These are phyloP conservation scores for Komagataea norvegica DNA, from an alignment of 1,139 yeast species.

Conservation along the genomic window DNA sequence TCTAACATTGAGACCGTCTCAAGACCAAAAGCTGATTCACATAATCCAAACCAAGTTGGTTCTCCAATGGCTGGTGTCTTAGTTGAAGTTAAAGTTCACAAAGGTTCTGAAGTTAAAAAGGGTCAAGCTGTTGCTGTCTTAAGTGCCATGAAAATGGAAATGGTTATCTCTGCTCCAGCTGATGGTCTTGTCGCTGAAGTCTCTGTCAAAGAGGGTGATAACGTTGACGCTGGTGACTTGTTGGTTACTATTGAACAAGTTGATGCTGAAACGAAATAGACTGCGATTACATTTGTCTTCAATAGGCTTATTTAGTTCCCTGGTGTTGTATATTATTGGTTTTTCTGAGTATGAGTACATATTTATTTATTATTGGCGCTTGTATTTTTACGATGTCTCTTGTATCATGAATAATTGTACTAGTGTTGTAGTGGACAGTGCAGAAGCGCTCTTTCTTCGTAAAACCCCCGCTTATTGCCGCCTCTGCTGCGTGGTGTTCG, in stretches of 20 bases:
- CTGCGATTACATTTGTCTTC: no score
- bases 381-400: no score
- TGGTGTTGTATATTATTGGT: conserved; percentile 2
- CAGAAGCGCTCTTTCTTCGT: no score
- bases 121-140: conserved; percentile 95
- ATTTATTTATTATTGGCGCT: no score
- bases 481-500: no score
- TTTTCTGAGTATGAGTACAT: no score
- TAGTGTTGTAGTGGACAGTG: no score
- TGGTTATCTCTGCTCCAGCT: conserved; percentile 92
- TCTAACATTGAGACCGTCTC: conserved; percentile 80
- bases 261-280: no score
- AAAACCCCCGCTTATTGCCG: no score
- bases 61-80: conserved; percentile 99
- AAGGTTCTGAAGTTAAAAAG: conserved; percentile 85
- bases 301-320: no score
- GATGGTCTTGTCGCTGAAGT: conserved; percentile 79
- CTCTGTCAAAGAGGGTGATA: conserved; percentile 81
- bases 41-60: conserved; percentile 88
- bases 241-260: conserved; percentile 33
- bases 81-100: conserved; percentile 86
- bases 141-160: conserved; percentile 99
- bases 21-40: conserved; percentile 85
- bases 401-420: no score
- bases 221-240: conserved; percentile 91